These are phyloP conservation scores for Cercophora newfieldiana DNA, from an alignment of 495 filamentous ascomycete genomes.

Conservation along the genomic window DNA sequence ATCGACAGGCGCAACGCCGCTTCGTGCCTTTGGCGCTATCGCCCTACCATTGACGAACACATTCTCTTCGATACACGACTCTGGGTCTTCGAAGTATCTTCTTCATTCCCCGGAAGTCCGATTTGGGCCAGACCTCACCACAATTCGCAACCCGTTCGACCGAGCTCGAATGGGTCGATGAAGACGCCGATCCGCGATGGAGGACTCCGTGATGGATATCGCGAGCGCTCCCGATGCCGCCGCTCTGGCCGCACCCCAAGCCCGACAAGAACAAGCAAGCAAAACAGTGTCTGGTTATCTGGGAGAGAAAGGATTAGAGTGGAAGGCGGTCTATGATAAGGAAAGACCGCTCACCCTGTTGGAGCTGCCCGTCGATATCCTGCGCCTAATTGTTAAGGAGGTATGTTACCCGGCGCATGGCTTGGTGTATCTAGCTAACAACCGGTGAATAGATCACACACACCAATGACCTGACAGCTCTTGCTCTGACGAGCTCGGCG, in stretches of 20 bases:
- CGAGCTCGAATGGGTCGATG: constrained; percentile 11
- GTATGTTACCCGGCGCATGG: constrained; percentile 45
- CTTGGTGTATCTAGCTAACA: background rate
- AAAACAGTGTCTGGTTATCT: constrained; percentile 31
- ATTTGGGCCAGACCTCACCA: background rate
- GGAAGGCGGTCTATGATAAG: constrained; percentile 36
- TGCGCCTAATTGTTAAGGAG: constrained; percentile 88
- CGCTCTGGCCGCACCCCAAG: background rate
- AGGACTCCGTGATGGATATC: constrained; percentile 8
- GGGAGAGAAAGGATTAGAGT: constrained; percentile 45
- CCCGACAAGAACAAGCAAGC: constrained; percentile 11
- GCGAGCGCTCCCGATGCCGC: constrained; percentile 10
- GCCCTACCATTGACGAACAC: background rate
- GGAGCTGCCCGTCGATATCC: constrained; percentile 82
- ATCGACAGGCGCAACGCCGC: background rate
- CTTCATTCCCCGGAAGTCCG: background rate
- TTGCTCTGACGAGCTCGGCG: constrained; percentile 82
- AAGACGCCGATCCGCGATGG: background rate
- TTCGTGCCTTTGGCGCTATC: background rate
- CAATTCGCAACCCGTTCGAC: background rate
- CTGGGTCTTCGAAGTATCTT: background rate
- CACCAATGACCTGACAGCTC: constrained; percentile 81
- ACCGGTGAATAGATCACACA: constrained; percentile 65
- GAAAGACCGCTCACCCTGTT: constrained; percentile 56
- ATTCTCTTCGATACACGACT: background rate